Base-by-base conservation (phyloP, 257 asterid species). In the Orobanche coerulescens region DNA sequence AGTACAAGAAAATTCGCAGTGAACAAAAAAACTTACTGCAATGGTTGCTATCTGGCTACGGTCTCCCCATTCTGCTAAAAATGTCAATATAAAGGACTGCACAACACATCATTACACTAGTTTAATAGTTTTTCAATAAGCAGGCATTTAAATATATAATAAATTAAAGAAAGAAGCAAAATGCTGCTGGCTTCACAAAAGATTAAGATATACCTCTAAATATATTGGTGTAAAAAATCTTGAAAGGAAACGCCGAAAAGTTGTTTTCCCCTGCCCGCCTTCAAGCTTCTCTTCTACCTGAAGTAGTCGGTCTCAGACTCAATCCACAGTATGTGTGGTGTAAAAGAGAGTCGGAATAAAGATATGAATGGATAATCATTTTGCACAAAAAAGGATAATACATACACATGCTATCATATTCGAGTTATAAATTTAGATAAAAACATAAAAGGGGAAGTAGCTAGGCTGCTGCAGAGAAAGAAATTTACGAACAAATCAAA, bases 21-120 rank as follows among this genome's bases (percentile, higher is more conserved):
- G 39, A 44, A 54, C 20, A 53, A 57, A 67, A 69, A 20, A 58
- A 58, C 94, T 84, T 82, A 85, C 94, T 54, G 98, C 96, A 61
- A 91, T 88, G 66, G 98, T 91, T 56, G 98, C 98, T 57, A 88
- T 88, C 84, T 91, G 98, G 81, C 98, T 91, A 55, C 98, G 95
- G 60, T 91, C 98, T 16, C 98, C 98, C 98, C 98, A 91, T 68
- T 91, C 98, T 8, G 98, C 98, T 76, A 88, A 75, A 75, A 91
- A 91, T 55, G 96, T 91, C 85, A 91, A 80, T 51, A 91, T 85
- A 58, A 88, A 91, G 39, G 98, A 78, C 96, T 91, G 90, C 82
- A 71, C 11, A 22, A 57, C 16, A 74, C 40, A 24, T 15, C 16
- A 53, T 19, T 23, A 34, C 4, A 0, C 4, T 19, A 11, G 23